Conservation (phyloP, 2,329 filamentous ascomycete genomes). For the Leptographium procerum region DNA sequence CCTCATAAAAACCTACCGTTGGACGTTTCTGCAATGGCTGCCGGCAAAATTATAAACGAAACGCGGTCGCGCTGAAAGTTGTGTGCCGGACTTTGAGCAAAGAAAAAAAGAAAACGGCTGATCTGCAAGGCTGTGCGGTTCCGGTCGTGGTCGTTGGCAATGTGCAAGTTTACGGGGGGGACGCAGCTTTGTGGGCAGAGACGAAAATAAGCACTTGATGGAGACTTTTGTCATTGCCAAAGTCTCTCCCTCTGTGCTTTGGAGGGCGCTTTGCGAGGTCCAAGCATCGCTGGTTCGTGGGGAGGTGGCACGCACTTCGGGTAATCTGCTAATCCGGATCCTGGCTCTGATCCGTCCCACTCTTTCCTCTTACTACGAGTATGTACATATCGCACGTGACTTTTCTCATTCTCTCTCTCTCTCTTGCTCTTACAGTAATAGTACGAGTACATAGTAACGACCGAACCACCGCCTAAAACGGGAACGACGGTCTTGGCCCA, state of each 20-base stretch:
- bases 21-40: background rate
- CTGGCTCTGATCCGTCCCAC: background rate
- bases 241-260: background rate
- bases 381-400: no score
- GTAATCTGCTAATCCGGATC: conserved; percentile 8
- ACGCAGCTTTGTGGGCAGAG: background rate
- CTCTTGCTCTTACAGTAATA: no score
- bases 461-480: background rate
- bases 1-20: background rate
- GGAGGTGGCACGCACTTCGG: conserved; percentile 2
- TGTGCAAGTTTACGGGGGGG: background rate
- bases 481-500: conserved; percentile 7
- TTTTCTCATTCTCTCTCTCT: no score
- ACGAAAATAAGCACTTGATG: background rate
- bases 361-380: no score
- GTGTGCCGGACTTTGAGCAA: background rate
- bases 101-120: background rate
- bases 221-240: background rate
- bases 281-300: background rate
- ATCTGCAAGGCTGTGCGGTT: background rate
- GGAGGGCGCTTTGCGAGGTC: background rate
- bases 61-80: background rate
- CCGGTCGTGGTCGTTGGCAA: background rate
- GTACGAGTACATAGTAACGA: background rate
- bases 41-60: background rate